These are phyloP conservation scores for Venturia pyrina DNA, from an alignment of 2,329 filamentous ascomycete species.

Conservation along the genomic window DNA sequence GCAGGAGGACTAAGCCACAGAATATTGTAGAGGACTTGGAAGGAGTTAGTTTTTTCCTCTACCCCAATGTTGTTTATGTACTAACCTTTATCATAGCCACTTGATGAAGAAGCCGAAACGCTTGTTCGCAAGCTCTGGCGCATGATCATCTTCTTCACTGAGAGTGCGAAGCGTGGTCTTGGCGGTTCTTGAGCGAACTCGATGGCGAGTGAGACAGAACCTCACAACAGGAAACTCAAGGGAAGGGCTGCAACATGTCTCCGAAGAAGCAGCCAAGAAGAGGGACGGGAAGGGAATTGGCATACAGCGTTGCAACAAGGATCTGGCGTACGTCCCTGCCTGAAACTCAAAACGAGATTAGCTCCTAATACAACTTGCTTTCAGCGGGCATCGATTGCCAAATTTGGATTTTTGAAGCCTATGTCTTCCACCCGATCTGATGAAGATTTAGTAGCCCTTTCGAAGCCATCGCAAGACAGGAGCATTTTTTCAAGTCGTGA, in stretches of 20 bases:
- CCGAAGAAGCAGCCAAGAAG: too few relatives aligned
- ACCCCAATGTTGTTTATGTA: conserved; percentile 12
- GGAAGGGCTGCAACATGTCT: background rate
- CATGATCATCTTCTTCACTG: conserved; percentile 96
- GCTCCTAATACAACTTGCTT: background rate
- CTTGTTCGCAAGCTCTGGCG: conserved; percentile 96
- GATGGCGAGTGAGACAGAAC: background rate
- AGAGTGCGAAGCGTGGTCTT: conserved; percentile 64
- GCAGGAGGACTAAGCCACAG: conserved; percentile 62
- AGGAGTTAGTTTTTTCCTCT: conserved; percentile 48
- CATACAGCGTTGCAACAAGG: background rate
- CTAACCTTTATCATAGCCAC: conserved; percentile 47
- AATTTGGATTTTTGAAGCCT: background rate
- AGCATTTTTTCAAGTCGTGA: too few relatives aligned
- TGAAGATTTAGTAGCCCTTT: too few relatives aligned
- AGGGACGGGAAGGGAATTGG: background rate
- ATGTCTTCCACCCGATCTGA: too few relatives aligned
- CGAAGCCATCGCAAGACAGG: too few relatives aligned
- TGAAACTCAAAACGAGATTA: background rate
- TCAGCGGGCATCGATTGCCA: background rate
- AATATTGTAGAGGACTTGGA: conserved; percentile 77
- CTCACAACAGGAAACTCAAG: background rate
- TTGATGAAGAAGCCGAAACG: conserved; percentile 90
- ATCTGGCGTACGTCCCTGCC: background rate
- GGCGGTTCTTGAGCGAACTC: background rate